Conservation (phyloP, 2,329 filamentous ascomycete genomes). For the Cordyceps javanica region DNA sequence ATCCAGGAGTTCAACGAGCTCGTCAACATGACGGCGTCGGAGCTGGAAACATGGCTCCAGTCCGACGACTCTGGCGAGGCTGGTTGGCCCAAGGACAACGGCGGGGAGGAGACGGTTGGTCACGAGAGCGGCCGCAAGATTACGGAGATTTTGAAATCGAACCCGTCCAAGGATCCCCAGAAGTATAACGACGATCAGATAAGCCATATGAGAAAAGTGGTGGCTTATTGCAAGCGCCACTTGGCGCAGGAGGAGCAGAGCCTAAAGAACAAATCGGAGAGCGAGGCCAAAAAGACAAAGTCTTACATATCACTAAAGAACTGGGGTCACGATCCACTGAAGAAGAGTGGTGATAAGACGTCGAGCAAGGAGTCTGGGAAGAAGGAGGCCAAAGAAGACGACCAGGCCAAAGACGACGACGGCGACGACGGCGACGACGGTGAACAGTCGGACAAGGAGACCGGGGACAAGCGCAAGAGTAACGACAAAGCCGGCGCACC, state of each 20-base stretch:
- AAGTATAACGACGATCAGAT: conserved; percentile 51
- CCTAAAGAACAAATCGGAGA: conserved; percentile 45
- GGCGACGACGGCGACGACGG: background rate
- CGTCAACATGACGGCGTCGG: conserved; percentile 58
- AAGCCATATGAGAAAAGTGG: conserved; percentile 56
- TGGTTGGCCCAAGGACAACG: conserved; percentile 54
- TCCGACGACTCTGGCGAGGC: conserved; percentile 50
- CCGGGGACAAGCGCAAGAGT: conserved; percentile 24
- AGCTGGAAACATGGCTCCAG: conserved; percentile 57
- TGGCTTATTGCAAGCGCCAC: conserved; percentile 60
- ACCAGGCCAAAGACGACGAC: conserved; percentile 6
- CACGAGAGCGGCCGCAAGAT: conserved; percentile 60
- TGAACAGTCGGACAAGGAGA: conserved; percentile 10
- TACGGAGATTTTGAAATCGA: conserved; percentile 55
- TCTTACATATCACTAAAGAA: conserved; percentile 57
- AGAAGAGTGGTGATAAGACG: conserved; percentile 28
- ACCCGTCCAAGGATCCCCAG: conserved; percentile 49
- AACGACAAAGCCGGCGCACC: conserved; percentile 18
- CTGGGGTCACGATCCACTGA: conserved; percentile 51
- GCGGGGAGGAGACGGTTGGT: conserved; percentile 54
- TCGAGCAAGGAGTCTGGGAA: conserved; percentile 12
- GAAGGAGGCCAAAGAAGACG: background rate
- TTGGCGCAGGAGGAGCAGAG: conserved; percentile 56
- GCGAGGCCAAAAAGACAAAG: conserved; percentile 42
- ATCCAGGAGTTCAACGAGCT: conserved; percentile 57